Percentiles rank a stretch among this genome's conserved stretches.
phyloP scores from a whole-genome alignment of 2,329 filamentous ascomycete genomes.

The Catunica adiposa region DNA sequence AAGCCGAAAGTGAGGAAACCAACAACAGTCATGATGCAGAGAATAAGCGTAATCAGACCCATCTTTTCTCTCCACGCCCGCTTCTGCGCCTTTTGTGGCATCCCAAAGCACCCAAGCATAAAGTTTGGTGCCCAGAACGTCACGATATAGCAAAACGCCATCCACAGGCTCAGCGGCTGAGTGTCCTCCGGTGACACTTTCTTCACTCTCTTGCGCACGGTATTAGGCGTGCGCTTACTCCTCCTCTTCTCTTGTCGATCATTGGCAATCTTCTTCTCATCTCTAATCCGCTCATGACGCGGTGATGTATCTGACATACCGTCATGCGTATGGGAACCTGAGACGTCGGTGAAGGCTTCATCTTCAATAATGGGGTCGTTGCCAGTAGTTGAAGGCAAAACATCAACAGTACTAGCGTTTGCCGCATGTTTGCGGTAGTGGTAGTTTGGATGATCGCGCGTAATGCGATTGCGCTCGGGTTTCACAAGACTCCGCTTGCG shows the following conservation, averaged over 20 bases:
- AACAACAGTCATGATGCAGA: constrained; percentile 72
- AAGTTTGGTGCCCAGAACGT: constrained; percentile 92
- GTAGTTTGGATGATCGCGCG: constrained; percentile 82
- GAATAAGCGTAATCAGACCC: constrained; percentile 84
- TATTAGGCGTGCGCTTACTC: constrained; percentile 24
- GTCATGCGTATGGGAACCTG: constrained; percentile 30
- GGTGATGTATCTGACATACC: constrained; percentile 30
- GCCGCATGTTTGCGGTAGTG: constrained; percentile 90
- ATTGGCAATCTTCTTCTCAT: constrained; percentile 21
- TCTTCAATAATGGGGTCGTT: constrained; percentile 79
- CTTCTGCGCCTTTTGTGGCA: constrained; percentile 68
- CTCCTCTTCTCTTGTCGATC: constrained; percentile 20
- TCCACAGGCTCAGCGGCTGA: constrained; percentile 77
- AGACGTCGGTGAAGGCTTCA: constrained; percentile 44
- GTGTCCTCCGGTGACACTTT: constrained; percentile 38
- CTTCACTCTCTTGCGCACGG: constrained; percentile 39
- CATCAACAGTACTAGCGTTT: constrained; percentile 81
- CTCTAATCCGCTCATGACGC: constrained; percentile 21
- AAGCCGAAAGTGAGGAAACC: constrained; percentile 97
- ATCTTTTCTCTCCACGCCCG: constrained; percentile 97
- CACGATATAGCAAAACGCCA: constrained; percentile 80
- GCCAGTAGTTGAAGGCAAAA: constrained; percentile 78
- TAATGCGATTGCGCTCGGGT: constrained; percentile 74
- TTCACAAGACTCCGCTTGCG: constrained; percentile 80
- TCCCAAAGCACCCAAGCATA: constrained; percentile 70